A percentile compares a stretch with the other conserved stretches of the same genome.
phyloP scores from a whole-genome alignment of 1,139 yeast species.

The Blastobotrys illinoisensis region DNA sequence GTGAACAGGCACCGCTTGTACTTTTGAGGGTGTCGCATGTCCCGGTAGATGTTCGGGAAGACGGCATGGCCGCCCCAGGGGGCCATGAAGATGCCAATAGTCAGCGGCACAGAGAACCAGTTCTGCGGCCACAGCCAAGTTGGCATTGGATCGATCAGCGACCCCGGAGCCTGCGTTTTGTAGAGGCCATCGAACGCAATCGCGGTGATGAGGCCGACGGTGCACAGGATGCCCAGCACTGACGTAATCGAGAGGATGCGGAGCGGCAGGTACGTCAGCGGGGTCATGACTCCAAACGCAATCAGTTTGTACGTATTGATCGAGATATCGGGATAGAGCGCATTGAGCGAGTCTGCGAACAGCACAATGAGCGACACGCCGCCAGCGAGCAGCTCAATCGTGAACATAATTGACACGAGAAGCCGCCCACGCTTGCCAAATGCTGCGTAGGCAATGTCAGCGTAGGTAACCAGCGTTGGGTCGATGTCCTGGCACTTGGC shows the following conservation, averaged over 20 bases:
- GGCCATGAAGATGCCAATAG: constrained; percentile 74
- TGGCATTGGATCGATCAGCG: constrained; percentile 50
- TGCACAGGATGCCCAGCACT: constrained; percentile 67
- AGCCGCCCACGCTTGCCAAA: constrained; percentile 58
- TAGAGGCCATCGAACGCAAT: constrained; percentile 60
- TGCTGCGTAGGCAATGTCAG: constrained; percentile 78
- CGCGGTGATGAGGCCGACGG: constrained; percentile 54
- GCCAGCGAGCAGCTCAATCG: constrained; percentile 74
- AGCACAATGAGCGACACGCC: constrained; percentile 69
- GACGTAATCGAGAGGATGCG: constrained; percentile 66
- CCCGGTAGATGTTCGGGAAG: constrained; percentile 72
- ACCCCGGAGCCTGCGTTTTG: constrained; percentile 56
- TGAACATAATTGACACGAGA: constrained; percentile 63
- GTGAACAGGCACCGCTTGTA: constrained; percentile 47
- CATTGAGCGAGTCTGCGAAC: constrained; percentile 77
- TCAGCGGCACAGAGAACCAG: constrained; percentile 46
- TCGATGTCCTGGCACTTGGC: constrained; percentile 69
- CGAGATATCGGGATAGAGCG: constrained; percentile 53
- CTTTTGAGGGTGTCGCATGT: constrained; percentile 70
- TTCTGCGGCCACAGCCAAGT: constrained; percentile 46
- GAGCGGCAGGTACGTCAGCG: constrained; percentile 63
- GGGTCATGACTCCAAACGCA: constrained; percentile 55
- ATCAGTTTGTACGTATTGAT: constrained; percentile 51
- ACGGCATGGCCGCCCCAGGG: constrained; percentile 93
- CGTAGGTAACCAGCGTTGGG: constrained; percentile 75